Base-by-base conservation (phyloP, 768 basidiomycete genomes). In the Phylloporus sp. region DNA sequence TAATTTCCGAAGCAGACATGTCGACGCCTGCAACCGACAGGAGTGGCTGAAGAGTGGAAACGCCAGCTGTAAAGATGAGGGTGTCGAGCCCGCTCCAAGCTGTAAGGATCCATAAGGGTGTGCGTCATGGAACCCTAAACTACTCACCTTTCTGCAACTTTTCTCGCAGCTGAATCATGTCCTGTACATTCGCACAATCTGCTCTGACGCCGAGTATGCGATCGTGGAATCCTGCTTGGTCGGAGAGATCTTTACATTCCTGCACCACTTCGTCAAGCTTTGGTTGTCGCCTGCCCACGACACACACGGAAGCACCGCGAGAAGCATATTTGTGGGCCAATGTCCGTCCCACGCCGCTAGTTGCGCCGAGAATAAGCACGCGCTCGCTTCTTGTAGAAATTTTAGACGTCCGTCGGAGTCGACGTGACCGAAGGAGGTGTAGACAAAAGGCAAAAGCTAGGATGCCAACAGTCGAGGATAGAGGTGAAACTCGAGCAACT, bases 31-130 rank as follows among this genome's bases (percentile, higher is more conserved):
- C 85, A 10, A 91, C 69, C 3, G 80, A 78, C 66, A 94, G 74
- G 23, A 95, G 71, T 0, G 92, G 87, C 47, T 80, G 82, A 3
- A 93, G 73, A 11, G 91, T 85, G 1, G 90, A 90, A 0, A 94
- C 88, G 4, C 94, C 94, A 3, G 92, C 91, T 28, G 81, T 78
- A 31, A 95, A 80, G 27, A 92, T 71, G 6, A 95, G 63, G 0
- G 93, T 95, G 66, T 95, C 93, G 2, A 95, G 58, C 15, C 91
- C 89, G 2, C 71, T 72, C 91, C 91, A 94, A 57, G 75, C 93
- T 95, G 9, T 15, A 41, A 20, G 31, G 4, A 43, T 6, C 20
- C 3, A 36, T 61, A 22, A 57, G 43, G 11, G 28, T 54, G 2
- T 51, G 9, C n/a, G 27, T 6, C 3, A 39, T 24, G 2, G 13